Evolutionary conservation across 2,329 filamentous ascomycete species (phyloP).

Genomic region (Ophiostoma sp.): DNA sequence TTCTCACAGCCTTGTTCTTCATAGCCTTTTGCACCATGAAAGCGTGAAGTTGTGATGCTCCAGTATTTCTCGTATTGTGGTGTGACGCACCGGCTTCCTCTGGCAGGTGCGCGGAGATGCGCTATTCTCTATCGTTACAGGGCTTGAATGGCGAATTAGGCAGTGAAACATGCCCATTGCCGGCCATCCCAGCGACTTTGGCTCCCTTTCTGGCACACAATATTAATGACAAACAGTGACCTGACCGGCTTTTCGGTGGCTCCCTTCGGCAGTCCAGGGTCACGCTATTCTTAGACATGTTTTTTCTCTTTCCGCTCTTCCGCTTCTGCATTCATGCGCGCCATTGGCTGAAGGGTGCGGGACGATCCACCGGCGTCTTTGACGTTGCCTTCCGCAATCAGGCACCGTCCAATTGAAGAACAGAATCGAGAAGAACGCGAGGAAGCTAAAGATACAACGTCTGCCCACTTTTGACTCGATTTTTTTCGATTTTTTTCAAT

Average conservation of each 20-base stretch:
- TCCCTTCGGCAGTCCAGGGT: neutral
- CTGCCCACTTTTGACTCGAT: neutral
- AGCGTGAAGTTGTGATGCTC: too few relatives aligned
- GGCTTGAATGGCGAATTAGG: neutral
- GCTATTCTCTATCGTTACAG: neutral
- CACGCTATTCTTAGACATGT: neutral
- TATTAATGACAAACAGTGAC: constrained; percentile 19
- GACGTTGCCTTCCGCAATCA: neutral
- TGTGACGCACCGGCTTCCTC: neutral
- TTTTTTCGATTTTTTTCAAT: neutral
- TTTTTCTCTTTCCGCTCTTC: neutral
- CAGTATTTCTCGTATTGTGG: neutral
- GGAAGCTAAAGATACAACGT: neutral
- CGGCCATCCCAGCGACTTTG: neutral
- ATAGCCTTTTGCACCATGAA: neutral
- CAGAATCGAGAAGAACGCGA: neutral
- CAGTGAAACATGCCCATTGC: neutral
- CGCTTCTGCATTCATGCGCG: neutral
- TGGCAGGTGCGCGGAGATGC: neutral
- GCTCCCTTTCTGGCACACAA: neutral
- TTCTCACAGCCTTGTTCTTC: neutral
- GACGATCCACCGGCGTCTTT: constrained; percentile 1
- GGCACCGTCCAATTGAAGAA: neutral
- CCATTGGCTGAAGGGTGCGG: constrained; percentile 4
- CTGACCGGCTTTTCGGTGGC: neutral